Percentiles rank a stretch among this genome's conserved stretches.
These are phyloP conservation scores for Chaetomium tenue DNA, from an alignment of 495 filamentous ascomycete species.

Conservation along the genomic window DNA sequence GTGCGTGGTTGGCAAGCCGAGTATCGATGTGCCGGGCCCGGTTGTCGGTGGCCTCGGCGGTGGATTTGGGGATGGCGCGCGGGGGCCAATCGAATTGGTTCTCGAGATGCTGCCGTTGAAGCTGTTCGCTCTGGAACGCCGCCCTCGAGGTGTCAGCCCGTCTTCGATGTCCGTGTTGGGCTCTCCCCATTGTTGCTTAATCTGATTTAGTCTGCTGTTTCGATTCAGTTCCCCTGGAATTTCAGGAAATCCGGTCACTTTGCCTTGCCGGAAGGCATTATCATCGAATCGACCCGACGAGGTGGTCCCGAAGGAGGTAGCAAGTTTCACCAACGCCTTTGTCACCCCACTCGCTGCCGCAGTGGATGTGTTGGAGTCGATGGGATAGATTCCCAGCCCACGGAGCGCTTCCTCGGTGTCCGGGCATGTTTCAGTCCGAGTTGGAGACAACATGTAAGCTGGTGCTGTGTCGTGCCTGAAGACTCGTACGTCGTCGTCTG, in stretches of 20 bases:
- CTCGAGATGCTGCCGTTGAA: slow-evolving; percentile 13
- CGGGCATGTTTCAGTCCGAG: slow-evolving; percentile 3
- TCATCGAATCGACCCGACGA: slow-evolving; percentile 45
- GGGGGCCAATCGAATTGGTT: not conserved
- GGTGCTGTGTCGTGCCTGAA: not conserved
- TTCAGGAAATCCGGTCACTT: slow-evolving; percentile 49
- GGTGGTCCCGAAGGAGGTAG: slow-evolving; percentile 43
- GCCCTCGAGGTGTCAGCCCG: not conserved
- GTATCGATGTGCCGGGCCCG: not conserved
- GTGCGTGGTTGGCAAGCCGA: slow-evolving; percentile 3
- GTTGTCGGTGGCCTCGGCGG: not conserved
- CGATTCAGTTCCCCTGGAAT: slow-evolving; percentile 51
- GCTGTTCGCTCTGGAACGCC: slow-evolving; percentile 21
- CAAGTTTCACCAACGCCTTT: slow-evolving; percentile 35
- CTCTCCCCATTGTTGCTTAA: slow-evolving; percentile 43
- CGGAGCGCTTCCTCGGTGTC: not conserved
- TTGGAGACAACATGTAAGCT: not conserved
- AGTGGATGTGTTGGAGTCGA: slow-evolving; percentile 21
- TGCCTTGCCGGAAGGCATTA: slow-evolving; percentile 45
- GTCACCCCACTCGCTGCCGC: slow-evolving; percentile 43
- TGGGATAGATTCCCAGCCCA: not conserved
- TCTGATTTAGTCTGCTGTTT: slow-evolving; percentile 39
- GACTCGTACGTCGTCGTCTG: not conserved
- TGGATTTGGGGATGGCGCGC: slow-evolving; percentile 1
- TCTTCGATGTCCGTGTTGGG: slow-evolving; percentile 6